phyloP scores from a whole-genome alignment of 225 moss, liverwort and hornwort genomes.

The Climacium dendroides region DNA sequence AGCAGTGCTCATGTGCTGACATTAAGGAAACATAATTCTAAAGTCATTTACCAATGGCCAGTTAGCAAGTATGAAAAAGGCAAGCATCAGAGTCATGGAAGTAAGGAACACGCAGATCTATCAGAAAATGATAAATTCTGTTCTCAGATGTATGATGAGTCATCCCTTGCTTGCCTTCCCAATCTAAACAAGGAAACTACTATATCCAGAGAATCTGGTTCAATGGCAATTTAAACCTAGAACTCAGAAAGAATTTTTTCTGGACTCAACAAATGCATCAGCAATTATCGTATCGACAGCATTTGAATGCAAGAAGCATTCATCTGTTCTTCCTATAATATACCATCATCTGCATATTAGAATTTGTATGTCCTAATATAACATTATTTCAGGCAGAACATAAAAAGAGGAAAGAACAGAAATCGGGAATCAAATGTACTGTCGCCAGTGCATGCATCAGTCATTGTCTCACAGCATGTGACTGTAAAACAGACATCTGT shows the following conservation, averaged over 20 bases:
- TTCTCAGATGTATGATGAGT: constrained; percentile 13
- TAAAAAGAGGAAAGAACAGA: not conserved
- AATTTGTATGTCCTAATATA: not conserved
- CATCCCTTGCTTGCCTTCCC: constrained; percentile 17
- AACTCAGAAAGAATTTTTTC: not conserved
- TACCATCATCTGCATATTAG: constrained; percentile 20
- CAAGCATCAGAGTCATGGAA: constrained; percentile 46
- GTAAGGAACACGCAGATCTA: constrained; percentile 28
- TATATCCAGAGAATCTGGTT: not conserved
- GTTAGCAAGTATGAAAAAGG: not conserved
- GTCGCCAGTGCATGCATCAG: constrained; percentile 13
- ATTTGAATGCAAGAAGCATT: constrained; percentile 16
- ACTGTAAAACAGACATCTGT: constrained; percentile 18
- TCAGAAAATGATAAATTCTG: constrained; percentile 9
- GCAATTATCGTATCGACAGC: constrained; percentile 8
- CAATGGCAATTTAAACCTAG: not conserved
- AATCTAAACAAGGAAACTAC: too few species aligned
- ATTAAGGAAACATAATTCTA: not conserved
- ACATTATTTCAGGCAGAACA: not conserved
- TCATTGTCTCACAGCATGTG: constrained; percentile 11
- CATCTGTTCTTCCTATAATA: constrained; percentile 42
- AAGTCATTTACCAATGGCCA: not conserved
- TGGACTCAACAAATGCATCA: constrained; percentile 1
- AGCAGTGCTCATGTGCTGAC: too few species aligned
- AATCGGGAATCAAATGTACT: not conserved